Evolutionary conservation across 75 land plant species (phyloP), one percentile per base, ranked within the genome.

Genomic region (Cryptomeria japonica): DNA sequence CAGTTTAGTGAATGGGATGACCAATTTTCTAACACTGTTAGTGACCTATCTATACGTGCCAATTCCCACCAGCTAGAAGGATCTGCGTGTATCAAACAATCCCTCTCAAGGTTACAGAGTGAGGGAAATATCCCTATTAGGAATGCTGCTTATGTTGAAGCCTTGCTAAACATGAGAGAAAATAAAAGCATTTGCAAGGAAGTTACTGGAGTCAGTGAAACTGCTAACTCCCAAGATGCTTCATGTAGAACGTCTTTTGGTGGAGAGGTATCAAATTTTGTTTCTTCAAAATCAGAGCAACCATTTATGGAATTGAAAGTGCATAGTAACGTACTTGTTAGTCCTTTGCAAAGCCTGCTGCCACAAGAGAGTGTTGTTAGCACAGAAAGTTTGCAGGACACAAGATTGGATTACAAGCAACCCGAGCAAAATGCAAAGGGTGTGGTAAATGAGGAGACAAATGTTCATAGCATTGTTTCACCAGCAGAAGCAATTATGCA

Each of bases 1-100:
- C 47, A 80, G 10, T 31, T 80, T 6, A 80, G 83, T 80, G 83
- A 80, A 80, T 80, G 47, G 44, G 83, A 80, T 8, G 83, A 44
- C 49, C 83, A 42, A 22, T 44, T 25, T 22, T 42, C 83, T 19
- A 42, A 80, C 25, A 44, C 9, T 9, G 11, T 80, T 42, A 10
- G n/a, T 9, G 49, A 80, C 19, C 7, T 22, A 19, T 41, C 18
- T 18, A 28, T 44, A 44, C 75, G 1, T 72, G 75, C 34, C 32
- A 19, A 41, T 80, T 9, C 83, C 44, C 3, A 28, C 12, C 47
- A 42, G 28, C 31, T 41, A 44, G 83, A 80, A 80, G 83, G 47
- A 80, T 80, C 83, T 44, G 46, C 11, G 0, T 28, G 10, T 80
- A 19, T 42, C 83, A 80, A 80, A 28, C 31, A 80, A 80, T 28